Conservation (phyloP, 2,329 filamentous ascomycete genomes). For the Hawksworthiomyces lignivorus region DNA sequence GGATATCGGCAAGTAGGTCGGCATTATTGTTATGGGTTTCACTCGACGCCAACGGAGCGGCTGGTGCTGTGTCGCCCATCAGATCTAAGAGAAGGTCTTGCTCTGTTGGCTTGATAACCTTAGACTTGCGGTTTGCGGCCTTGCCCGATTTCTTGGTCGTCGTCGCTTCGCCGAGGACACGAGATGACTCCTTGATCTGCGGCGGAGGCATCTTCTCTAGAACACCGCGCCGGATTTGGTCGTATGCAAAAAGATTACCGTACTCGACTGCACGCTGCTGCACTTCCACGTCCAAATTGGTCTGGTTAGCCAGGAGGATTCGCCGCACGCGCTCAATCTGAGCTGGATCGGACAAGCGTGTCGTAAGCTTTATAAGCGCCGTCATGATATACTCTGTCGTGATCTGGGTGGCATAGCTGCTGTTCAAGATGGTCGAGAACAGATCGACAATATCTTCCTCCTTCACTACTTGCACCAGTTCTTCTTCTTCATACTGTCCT, state of each 20-base stretch:
- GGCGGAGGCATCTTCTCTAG: constrained; percentile 97
- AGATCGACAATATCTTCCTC: constrained; percentile 88
- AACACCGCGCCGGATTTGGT: constrained; percentile 80
- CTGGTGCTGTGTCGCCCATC: constrained; percentile 68
- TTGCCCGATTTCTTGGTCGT: constrained; percentile 56
- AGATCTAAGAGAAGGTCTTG: constrained; percentile 87
- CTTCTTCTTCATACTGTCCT: constrained; percentile 89
- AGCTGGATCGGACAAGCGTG: constrained; percentile 71
- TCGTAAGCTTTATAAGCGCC: constrained; percentile 89
- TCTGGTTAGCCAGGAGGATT: constrained; percentile 68
- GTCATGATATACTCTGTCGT: constrained; percentile 95
- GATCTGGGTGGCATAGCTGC: constrained; percentile 85
- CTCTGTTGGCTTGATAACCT: constrained; percentile 74
- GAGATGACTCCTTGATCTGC: constrained; percentile 91
- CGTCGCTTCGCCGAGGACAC: constrained; percentile 72
- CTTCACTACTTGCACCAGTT: constrained; percentile 70
- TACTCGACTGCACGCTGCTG: constrained; percentile 97
- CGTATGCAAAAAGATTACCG: constrained; percentile 84
- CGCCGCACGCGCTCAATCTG: constrained; percentile 81
- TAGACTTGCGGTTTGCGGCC: constrained; percentile 65
- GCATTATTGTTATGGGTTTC: constrained; percentile 66
- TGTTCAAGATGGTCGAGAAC: constrained; percentile 87
- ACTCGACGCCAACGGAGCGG: constrained; percentile 44
- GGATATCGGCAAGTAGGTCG: constrained; percentile 84
- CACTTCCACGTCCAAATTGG: constrained; percentile 88